Percentiles rank a stretch among this genome's conserved stretches.
Evolutionary conservation across 306 rosid genomes (phyloP).

Genomic region (Hippophae gyantsensis): DNA sequence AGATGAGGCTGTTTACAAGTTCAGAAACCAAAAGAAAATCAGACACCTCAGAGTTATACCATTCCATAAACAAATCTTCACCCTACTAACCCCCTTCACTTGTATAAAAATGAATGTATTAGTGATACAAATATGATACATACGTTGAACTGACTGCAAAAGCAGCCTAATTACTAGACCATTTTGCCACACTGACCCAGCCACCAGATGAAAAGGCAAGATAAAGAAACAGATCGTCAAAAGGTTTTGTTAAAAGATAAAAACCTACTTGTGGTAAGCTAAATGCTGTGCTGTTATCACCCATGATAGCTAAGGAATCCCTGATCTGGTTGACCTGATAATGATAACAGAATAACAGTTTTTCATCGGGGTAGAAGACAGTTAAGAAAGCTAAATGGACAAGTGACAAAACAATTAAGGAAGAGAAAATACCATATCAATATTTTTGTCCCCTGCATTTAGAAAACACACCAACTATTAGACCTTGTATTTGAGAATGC

Average conservation of each 20-base stretch:
- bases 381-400: slow-evolving; percentile 14
- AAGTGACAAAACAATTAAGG: slow-evolving; percentile 17
- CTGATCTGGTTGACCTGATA: slow-evolving; percentile 90
- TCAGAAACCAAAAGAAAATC: slow-evolving; percentile 15
- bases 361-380: background rate
- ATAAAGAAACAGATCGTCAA: slow-evolving; percentile 1
- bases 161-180: too few species aligned
- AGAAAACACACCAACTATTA: slow-evolving; percentile 24
- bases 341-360: slow-evolving; percentile 8
- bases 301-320: slow-evolving; percentile 89
- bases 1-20: slow-evolving; percentile 77
- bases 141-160: too few species aligned
- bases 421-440: slow-evolving; percentile 59
- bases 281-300: slow-evolving; percentile 90
- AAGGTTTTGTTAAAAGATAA: background rate
- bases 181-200: background rate
- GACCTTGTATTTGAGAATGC: slow-evolving; percentile 10
- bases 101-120: too few species aligned
- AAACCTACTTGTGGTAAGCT: slow-evolving; percentile 87
- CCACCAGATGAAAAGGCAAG: background rate
- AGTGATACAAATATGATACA: too few species aligned
- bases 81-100: too few species aligned
- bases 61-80: background rate
- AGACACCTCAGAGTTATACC: slow-evolving; percentile 1
- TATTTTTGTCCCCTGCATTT: slow-evolving; percentile 87